phyloP scores from a whole-genome alignment of 2,329 filamentous ascomycete species.

The Colletotrichum truncatum region DNA sequence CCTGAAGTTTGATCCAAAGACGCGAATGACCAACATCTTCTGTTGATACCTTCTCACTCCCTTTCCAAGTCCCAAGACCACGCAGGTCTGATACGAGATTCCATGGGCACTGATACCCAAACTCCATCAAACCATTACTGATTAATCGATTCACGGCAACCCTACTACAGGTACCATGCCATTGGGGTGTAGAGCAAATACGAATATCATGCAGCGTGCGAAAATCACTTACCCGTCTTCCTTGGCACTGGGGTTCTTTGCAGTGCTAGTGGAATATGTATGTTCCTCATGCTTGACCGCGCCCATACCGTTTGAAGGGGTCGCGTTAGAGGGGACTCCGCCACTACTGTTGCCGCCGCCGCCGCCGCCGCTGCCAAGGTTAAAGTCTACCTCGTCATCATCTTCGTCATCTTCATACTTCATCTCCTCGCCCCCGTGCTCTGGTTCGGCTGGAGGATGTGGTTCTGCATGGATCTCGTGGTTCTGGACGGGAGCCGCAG shows the following conservation, averaged over 20 bases:
- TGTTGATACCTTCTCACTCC: conserved; percentile 17
- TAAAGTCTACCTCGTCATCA: conserved; percentile 68
- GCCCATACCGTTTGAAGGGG: conserved; percentile 24
- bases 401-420: conserved; percentile 59
- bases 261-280: conserved; percentile 38
- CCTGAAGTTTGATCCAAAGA: conserved; percentile 24
- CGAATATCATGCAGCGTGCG: conserved; percentile 28
- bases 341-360: conserved; percentile 1
- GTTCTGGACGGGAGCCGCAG: conserved; percentile 35
- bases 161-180: background rate
- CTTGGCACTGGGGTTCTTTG: conserved; percentile 76
- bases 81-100: conserved; percentile 12
- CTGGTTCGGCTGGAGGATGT: conserved; percentile 40
- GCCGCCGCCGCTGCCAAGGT: conserved; percentile 51
- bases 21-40: background rate
- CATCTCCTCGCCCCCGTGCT: conserved; percentile 49
- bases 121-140: conserved; percentile 13
- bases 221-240: conserved; percentile 82
- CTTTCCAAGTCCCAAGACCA: conserved; percentile 26
- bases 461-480: conserved; percentile 41
- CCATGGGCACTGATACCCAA: conserved; percentile 14
- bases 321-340: conserved; percentile 4
- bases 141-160: conserved; percentile 2
- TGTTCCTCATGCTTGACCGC: conserved; percentile 40
- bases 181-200: conserved; percentile 2